Evolutionary conservation across 306 rosid genomes (phyloP).

Genomic region (Oxytropis ochrocephala): DNA sequence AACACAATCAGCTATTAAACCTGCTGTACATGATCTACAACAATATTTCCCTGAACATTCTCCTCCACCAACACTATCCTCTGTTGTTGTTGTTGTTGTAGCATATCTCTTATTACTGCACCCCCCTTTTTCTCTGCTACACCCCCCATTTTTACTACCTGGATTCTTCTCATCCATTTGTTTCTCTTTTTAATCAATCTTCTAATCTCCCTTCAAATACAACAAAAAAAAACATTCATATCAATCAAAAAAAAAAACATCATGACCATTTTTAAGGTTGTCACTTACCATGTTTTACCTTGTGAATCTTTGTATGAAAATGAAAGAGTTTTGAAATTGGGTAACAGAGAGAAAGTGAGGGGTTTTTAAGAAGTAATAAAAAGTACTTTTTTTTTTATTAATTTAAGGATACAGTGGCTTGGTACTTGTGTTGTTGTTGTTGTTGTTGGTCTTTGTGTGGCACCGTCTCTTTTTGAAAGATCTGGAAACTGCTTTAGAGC

Average conservation of each 20-base stretch:
- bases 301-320: neutral
- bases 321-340: neutral
- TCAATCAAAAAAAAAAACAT: too few relatives aligned
- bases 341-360: neutral
- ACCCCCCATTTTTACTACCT: neutral
- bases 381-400: neutral
- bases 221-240: neutral
- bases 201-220: conserved; percentile 27
- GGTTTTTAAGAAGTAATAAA: neutral
- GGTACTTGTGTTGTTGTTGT: conserved; percentile 15
- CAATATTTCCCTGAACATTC: conserved; percentile 58
- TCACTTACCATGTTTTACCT: too few relatives aligned
- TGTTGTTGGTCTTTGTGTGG: too few relatives aligned
- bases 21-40: conserved; percentile 56
- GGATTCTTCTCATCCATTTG: conserved; percentile 23
- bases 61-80: conserved; percentile 29
- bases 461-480: too few relatives aligned
- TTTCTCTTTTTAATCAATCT: neutral
- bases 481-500: too few relatives aligned
- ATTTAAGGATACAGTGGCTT: neutral
- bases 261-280: too few relatives aligned
- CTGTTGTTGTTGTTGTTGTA: neutral
- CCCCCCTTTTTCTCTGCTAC: neutral
- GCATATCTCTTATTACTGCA: neutral
- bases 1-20: conserved; percentile 59